Percentiles rank a stretch among this genome's conserved stretches.
Conservation (phyloP, 257 asterid species). For the Orobanche coerulescens region DNA sequence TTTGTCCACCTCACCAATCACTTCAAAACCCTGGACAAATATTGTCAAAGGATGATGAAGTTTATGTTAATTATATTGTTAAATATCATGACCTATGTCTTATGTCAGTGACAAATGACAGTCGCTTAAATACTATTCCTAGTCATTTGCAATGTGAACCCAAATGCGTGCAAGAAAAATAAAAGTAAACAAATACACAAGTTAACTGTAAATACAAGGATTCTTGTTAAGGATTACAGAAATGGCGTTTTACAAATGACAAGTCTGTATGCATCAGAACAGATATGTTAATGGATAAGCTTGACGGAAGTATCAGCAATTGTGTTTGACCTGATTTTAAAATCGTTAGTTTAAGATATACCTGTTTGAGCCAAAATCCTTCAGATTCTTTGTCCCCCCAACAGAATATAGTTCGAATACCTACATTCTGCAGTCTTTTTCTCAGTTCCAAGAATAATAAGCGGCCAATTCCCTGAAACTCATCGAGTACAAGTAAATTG, state of each 20-base stretch:
- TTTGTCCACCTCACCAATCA: slow-evolving; percentile 66
- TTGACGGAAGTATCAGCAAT: neutral
- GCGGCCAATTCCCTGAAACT: slow-evolving; percentile 71
- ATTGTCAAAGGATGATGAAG: neutral
- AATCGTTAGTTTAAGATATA: slow-evolving; percentile 17
- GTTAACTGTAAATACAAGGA: no score
- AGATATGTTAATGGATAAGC: neutral
- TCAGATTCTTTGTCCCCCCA: slow-evolving; percentile 93
- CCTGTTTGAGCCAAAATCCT: slow-evolving; percentile 93
- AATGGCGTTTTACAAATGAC: neutral
- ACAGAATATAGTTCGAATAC: slow-evolving; percentile 59
- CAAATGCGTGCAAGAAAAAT: neutral
- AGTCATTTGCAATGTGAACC: neutral
- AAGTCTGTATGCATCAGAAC: slow-evolving; percentile 3
- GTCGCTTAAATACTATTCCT: neutral
- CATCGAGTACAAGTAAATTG: slow-evolving; percentile 5
- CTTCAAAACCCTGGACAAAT: slow-evolving; percentile 59
- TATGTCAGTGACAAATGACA: neutral
- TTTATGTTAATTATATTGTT: neutral
- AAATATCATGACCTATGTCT: neutral
- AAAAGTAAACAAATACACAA: neutral
- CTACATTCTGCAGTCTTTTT: slow-evolving; percentile 66
- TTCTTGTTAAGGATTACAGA: no score
- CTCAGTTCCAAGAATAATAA: slow-evolving; percentile 54
- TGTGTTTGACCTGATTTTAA: neutral